Evolutionary conservation across 2,329 filamentous ascomycete species (phyloP).

Genomic region (Drechslerella coelobrocha): DNA sequence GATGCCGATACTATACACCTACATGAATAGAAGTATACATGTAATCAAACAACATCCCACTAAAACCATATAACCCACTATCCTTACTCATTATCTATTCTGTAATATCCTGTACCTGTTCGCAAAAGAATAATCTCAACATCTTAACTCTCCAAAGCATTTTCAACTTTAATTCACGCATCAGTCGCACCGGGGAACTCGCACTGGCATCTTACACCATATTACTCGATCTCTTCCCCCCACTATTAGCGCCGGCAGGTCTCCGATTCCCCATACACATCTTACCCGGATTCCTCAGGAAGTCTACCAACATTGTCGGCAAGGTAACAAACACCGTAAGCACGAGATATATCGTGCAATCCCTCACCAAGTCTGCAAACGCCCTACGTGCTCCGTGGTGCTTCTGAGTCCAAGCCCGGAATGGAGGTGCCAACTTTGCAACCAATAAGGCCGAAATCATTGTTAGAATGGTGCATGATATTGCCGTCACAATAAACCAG

Average conservation of each 20-base stretch:
- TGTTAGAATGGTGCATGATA: constrained; percentile 8
- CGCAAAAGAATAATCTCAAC: background rate
- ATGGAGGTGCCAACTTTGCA: background rate
- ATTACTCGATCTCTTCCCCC: background rate
- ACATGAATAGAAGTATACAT: too few species aligned
- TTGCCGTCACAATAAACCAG: constrained; percentile 22
- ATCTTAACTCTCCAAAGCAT: background rate
- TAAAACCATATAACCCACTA: too few species aligned
- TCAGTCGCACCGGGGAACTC: constrained; percentile 11
- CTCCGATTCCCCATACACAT: too few species aligned
- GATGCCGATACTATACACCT: too few species aligned
- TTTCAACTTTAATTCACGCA: background rate
- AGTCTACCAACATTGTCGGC: background rate
- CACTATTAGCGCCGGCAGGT: background rate
- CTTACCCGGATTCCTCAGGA: too few species aligned
- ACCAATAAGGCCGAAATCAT: constrained; percentile 1
- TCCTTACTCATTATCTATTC: too few species aligned
- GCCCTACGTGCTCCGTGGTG: background rate
- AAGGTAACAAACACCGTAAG: background rate
- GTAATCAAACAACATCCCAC: too few species aligned
- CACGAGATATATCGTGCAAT: background rate
- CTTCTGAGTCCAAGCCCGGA: background rate
- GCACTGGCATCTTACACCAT: constrained; percentile 14
- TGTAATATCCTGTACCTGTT: too few species aligned
- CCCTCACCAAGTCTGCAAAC: background rate